phyloP scores from a whole-genome alignment of 2,329 filamentous ascomycete genomes.

The Phaeosphaeriaceae sp. region DNA sequence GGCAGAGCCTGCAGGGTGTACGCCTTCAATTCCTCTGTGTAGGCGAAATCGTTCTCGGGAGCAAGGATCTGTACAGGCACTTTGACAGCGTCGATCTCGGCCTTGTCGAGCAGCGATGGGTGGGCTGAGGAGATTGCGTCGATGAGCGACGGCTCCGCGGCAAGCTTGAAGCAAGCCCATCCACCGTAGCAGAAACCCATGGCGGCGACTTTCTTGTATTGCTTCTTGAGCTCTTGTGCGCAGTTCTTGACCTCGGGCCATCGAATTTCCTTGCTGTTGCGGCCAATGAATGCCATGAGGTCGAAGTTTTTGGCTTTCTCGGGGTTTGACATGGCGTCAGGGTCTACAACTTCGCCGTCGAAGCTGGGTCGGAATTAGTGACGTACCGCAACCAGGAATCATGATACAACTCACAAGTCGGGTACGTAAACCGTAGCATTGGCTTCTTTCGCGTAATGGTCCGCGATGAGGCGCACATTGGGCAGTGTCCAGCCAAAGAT shows the following conservation, averaged over 20 bases:
- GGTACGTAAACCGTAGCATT: constrained; percentile 57
- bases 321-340: constrained; percentile 32
- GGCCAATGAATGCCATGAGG: constrained; percentile 46
- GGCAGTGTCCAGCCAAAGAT: constrained; percentile 59
- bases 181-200: constrained; percentile 60
- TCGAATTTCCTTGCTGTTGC: constrained; percentile 49
- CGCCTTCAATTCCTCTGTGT: constrained; percentile 40
- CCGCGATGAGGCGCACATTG: constrained; percentile 56
- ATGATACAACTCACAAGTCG: constrained; percentile 45
- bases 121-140: constrained; percentile 41
- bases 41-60: constrained; percentile 36
- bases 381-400: neutral
- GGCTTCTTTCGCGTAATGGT: constrained; percentile 54
- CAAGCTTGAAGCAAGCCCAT: constrained; percentile 44
- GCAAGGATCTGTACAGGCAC: constrained; percentile 42
- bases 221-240: constrained; percentile 45
- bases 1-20: constrained; percentile 36
- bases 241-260: constrained; percentile 48
- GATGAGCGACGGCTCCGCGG: constrained; percentile 37
- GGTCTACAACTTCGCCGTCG: constrained; percentile 49
- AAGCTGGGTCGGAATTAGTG: constrained; percentile 26
- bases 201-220: constrained; percentile 51
- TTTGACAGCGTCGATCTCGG: constrained; percentile 39
- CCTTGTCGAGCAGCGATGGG: constrained; percentile 37
- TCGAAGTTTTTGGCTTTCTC: constrained; percentile 47